Evolutionary conservation across 2,329 filamentous ascomycete genomes (phyloP).

Genomic region (Diaporthe ilicicola): DNA sequence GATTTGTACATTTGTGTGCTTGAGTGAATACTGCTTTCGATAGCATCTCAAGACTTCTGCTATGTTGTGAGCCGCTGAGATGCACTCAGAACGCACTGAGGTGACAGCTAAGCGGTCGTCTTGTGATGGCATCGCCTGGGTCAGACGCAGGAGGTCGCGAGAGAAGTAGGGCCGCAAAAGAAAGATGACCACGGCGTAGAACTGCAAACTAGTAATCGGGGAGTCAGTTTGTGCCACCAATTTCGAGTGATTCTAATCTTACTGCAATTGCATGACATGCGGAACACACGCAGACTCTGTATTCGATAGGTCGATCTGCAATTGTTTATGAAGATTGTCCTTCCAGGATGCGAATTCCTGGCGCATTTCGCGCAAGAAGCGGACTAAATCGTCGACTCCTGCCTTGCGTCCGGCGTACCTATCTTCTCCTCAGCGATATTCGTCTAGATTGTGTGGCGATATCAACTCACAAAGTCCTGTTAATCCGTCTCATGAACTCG

Average conservation of each 20-base stretch:
- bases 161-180: background rate
- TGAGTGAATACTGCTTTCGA: background rate
- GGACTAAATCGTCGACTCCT: background rate
- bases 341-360: background rate
- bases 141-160: background rate
- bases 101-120: background rate
- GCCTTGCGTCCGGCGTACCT: background rate
- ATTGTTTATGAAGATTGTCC: background rate
- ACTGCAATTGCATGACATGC: background rate
- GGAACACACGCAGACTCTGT: background rate
- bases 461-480: background rate
- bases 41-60: background rate
- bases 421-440: accelerated
- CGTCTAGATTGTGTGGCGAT: accelerated
- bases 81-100: background rate
- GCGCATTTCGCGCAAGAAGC: background rate
- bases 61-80: background rate
- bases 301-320: background rate
- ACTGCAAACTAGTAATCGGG: background rate
- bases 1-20: background rate
- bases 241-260: background rate
- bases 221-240: background rate
- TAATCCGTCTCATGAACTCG: background rate
- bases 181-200: background rate
- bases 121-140: background rate